Evolutionary conservation across 768 basidiomycete species (phyloP), one percentile per base, ranked within the genome.

Genomic region (Lactarius tabidus): DNA sequence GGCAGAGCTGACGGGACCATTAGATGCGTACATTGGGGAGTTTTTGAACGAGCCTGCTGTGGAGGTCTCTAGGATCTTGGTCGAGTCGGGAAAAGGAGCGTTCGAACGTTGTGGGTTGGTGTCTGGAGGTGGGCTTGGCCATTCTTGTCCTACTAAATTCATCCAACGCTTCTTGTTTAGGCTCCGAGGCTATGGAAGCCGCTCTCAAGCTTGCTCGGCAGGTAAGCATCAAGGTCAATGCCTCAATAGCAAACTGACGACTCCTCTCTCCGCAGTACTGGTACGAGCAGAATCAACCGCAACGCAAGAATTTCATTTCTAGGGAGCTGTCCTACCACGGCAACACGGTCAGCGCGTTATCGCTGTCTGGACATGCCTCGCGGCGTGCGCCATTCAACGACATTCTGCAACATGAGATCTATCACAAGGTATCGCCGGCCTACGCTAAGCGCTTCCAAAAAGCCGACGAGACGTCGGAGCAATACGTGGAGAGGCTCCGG

Each of bases 11-110:
- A 15, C 12, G 36, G 33, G 52, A n/a, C 51, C 33, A 59, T 7
- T 54, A 93, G 92, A 93, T 81, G 88, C 91, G 6, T 95, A 93
- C 72, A 93, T 89, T 68, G 87, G 91, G 85, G 91, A 93, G 72
- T 73, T 93, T 23, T 87, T 90, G 9, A 93, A 85, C 68, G 80
- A 85, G 60, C 90, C 92, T 57, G 91, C 93, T 14, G 92, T 95
- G 71, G 83, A 85, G 57, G 81, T 95, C 29, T 91, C 92, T 1
- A 81, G 84, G 51, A 72, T 82, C 18, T 75, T 95, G 28, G 77
- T 91, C 4, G 80, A 82, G n/a, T 78, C 77, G 6, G 85, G 90
- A 61, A 78, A 88, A 39, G 89, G 91, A 17, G 90, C 88, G 2
- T 94, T 94, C 71, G 84, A 85, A 58, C 76, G 84, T 12, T 83